Evolutionary conservation across 306 rosid genomes (phyloP), one percentile per base, ranked within the genome.

Genomic region (Myrica gale): DNA sequence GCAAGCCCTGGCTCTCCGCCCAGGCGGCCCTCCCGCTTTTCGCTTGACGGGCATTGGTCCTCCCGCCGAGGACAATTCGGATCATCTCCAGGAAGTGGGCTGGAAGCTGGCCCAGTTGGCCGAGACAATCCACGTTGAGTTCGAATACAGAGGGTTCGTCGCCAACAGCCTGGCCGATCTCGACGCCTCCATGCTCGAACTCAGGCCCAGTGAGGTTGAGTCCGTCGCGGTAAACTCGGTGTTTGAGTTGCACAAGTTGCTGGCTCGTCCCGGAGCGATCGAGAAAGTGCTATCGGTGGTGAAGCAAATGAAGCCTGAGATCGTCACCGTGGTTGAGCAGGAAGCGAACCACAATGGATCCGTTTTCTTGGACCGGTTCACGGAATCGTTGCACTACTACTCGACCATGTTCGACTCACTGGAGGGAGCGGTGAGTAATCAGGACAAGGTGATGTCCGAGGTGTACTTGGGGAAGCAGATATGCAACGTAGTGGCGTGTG

Each of bases 41-140:
- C 91, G 99, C 0, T 67, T 95, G 0, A 95, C 98, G 26, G 99
- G 97, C 1, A 95, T 95, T 52, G 99, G 98, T 0, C 99, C 98
- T 0, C 99, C 99, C 0, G 83, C 97, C 0, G 51, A 86, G 3
- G 99, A 95, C 13, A 92, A 90, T 79, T 87, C 96, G 7, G 99
- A 95, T 44, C 91, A 90, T 58, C 87, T 95, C 0, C 99, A 90
- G 39, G 92, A 92, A 55, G 99, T 95, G 11, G 99, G 99, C 0
- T 90, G 96, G 98, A 95, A 90, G 43, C 93, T 95, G 7, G 99
- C 99, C 3, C 96, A 89, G 39, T 48, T 95, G 0, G 99, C 99
- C 0, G 96, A 90, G 41, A 84, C 80, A 2, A 88, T 95, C 16
- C 85, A 89, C 47, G 97, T 95, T 0, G 87, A 87, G 74, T 92